phyloP scores from a whole-genome alignment of 106 monocot species.

The Chionographis japonica region DNA sequence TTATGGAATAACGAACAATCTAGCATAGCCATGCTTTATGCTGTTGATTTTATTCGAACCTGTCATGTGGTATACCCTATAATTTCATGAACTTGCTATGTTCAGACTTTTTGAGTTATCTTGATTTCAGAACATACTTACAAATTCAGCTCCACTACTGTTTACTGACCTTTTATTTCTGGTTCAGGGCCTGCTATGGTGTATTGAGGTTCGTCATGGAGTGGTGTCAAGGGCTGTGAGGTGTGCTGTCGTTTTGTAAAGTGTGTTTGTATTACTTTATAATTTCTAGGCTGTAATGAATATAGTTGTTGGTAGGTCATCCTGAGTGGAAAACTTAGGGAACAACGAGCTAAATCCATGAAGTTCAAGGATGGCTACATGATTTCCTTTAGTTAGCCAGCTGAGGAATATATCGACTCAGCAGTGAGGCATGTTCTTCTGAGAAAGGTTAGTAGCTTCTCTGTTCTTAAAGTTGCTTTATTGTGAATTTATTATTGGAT shows the following conservation, averaged over 20 bases:
- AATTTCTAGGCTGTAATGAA: constrained; percentile 49
- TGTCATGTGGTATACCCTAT: no score
- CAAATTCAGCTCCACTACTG: no score
- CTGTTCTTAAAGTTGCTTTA: background rate
- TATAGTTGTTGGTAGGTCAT: no score
- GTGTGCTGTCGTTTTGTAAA: constrained; percentile 24
- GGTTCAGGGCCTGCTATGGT: constrained; percentile 57
- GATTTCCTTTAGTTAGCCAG: constrained; percentile 52
- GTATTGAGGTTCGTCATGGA: constrained; percentile 65
- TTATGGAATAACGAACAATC: no score
- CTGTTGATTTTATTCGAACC: no score
- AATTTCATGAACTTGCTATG: no score
- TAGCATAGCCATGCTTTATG: no score
- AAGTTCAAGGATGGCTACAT: constrained; percentile 62
- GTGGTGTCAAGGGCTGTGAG: constrained; percentile 68
- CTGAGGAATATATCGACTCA: constrained; percentile 48
- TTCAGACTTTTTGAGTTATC: no score
- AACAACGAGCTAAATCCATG: constrained; percentile 59
- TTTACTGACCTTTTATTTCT: background rate
- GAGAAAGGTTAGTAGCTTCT: constrained; percentile 22
- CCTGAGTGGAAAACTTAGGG: no score
- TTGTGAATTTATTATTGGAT: background rate
- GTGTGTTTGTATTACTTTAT: constrained; percentile 47
- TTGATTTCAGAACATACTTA: no score
- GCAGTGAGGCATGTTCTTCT: constrained; percentile 57